Conservation (phyloP, 257 asterid genomes). For the Solanum gracilifrons region DNA sequence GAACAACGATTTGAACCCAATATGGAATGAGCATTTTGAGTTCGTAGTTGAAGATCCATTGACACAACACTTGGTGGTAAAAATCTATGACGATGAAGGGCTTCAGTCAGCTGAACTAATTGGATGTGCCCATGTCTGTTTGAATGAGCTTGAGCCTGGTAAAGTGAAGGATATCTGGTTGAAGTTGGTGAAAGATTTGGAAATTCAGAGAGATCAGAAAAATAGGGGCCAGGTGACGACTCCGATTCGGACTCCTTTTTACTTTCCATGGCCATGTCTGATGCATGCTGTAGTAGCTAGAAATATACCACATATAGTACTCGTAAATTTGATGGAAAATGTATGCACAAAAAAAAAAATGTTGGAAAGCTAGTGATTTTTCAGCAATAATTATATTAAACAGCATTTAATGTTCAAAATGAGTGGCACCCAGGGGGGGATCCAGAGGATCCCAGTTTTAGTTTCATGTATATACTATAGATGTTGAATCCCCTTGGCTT, state of each 20-base stretch:
- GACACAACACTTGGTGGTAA: constrained; percentile 70
- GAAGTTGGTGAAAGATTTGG: constrained; percentile 77
- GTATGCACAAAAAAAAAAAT: neutral
- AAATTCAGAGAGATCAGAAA: constrained; percentile 65
- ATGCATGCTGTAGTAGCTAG: neutral
- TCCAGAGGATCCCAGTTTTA: neutral
- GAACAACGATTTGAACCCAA: constrained; percentile 68
- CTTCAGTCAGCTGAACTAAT: constrained; percentile 71
- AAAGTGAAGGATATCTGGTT: constrained; percentile 83
- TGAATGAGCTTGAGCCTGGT: constrained; percentile 62
- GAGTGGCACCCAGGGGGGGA: neutral
- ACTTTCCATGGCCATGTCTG: neutral
- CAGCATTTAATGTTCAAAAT: neutral
- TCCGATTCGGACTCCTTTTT: neutral
- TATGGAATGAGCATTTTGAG: constrained; percentile 92
- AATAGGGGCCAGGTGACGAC: constrained; percentile 67
- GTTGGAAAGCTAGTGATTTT: neutral
- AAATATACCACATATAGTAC: neutral
- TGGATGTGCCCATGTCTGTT: constrained; percentile 55
- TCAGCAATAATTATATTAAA: neutral
- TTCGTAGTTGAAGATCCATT: constrained; percentile 70
- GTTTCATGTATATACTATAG: neutral
- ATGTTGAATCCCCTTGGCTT: neutral
- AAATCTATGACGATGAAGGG: constrained; percentile 85
- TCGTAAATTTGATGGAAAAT: neutral